Base-by-base conservation (phyloP, 805 yeast genomes). In the Jamesozyma hellenica region DNA sequence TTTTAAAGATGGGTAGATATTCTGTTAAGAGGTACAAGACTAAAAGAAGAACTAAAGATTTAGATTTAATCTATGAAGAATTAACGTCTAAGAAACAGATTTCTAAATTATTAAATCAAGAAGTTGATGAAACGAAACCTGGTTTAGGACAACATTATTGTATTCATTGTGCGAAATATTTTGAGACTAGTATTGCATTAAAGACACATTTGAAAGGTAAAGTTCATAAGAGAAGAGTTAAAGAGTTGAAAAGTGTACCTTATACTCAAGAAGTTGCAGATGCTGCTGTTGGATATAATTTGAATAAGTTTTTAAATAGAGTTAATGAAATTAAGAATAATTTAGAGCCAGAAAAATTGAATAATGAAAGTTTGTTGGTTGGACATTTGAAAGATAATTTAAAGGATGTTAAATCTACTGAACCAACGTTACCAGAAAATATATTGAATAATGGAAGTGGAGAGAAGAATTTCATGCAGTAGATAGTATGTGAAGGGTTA, bases 61-160 rank as follows among this genome's bases (percentile, higher is more conserved):
- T 84, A 43, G 98, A 92, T 56, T 74, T 79, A 53, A 81, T 92
- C 43, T 75, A 81, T 54, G 68, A 75, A 29, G 99, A 92, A 55
- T 61, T 92, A 38, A 66, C 80, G 2, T 62, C 77, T 3, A 68
- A 72, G 30, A 82, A 78, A 29, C 65, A 79, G n/a, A 79, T 86
- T 40, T 61, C 70, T 41, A 66, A 70, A 32, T 68, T 87, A 42
- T 73, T 83, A 56, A 79, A 82, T 57, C 97, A 90, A 62, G 82
- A 85, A 4, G 61, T 83, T 41, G 96, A 90, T 61, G 97, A 90
- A 64, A 75, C 78, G 33, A 80, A 81, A 56, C 88, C 96, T 1
- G 99, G 99, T 1, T 65, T 92, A 48, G 99, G 96, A 13, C 97
- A 92, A 63, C 81, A 75, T 62, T 92, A 85, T 61, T 92, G 97